Base-by-base conservation (phyloP, 1,284 basidiomycete species). In the Tilletia walkeri region DNA sequence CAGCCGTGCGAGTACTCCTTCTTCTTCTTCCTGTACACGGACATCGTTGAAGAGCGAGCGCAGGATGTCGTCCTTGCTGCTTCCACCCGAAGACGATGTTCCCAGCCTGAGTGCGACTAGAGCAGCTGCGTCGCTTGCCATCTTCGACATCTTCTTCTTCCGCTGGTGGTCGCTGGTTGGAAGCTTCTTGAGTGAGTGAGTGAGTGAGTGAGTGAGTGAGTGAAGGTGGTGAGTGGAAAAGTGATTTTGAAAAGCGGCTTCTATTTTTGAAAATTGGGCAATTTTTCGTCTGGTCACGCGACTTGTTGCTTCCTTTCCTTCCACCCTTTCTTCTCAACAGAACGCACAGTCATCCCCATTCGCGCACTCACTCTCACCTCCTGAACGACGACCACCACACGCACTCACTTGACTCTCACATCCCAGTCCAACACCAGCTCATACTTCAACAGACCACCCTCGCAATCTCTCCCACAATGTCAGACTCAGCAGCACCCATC, bases 261-360 rank as follows among this genome's bases (percentile, higher is more conserved):
- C 24, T 30, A 30, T 24, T 61, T 61, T 61, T 9, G 7, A 61
- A 36, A 36, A 61, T n/a, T 16, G 1, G 34, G 9, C 7, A 7
- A 36, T 14, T 61, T 61, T 61, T 61, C 24, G 34, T 30, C 56
- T 34, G 14, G 30, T 61, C 56, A 61, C 56, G 56, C 56, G 56
- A 61, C 56, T 34, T n/a, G n/a, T 49, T n/a, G 18, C 50, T 24
- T 53, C 50, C 50, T 53, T 53, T 53, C 50, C 18, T n/a, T 7
- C 50, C 50, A 53, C 10, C 47, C 50, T 53, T 30, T 7, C 50
- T 53, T 53, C 50, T 53, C 50, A 24, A 53, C 6, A 7, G 9
- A 7, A 7, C 50, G 30, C 50, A 18, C 7, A n/a, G n/a, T 24
- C 50, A n/a, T 18, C 9, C 9, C 16, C 50, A 7, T 53, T 53